Conservation (phyloP, 2,329 filamentous ascomycete species). For the Arthrobotrys entomopaga region DNA sequence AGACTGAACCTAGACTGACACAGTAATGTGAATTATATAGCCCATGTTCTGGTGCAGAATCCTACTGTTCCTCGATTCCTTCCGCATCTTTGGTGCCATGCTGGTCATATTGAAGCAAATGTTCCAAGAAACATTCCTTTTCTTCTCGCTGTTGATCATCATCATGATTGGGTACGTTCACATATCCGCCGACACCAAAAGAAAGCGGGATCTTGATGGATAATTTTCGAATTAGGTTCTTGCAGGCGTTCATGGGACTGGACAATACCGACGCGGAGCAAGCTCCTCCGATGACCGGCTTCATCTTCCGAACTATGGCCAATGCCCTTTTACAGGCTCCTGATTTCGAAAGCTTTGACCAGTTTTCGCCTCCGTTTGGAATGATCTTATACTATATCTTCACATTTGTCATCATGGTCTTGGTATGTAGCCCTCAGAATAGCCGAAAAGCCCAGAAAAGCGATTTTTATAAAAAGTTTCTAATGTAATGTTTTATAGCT, state of each 20-base stretch:
- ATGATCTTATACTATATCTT: conserved; percentile 97
- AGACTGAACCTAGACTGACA: background rate
- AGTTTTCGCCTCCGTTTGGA: conserved; percentile 91
- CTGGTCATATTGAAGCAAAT: conserved; percentile 84
- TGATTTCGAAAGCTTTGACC: conserved; percentile 87
- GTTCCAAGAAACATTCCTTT: conserved; percentile 68
- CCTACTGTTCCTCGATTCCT: conserved; percentile 87
- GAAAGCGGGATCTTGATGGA: background rate
- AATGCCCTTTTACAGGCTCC: conserved; percentile 92
- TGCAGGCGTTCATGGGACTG: conserved; percentile 93
- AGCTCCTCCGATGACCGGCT: conserved; percentile 72
- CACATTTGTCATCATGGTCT: conserved; percentile 94
- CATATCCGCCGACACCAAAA: background rate
- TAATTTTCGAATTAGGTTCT: conserved; percentile 68
- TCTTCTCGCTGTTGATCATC: conserved; percentile 88
- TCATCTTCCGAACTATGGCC: conserved; percentile 83
- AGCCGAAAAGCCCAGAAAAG: no score
- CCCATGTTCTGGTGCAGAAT: conserved; percentile 98
- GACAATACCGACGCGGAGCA: conserved; percentile 70
- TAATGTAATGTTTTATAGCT: conserved; percentile 16
- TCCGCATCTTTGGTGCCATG: conserved; percentile 98
- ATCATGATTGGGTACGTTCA: conserved; percentile 72
- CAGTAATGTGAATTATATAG: conserved; percentile 5
- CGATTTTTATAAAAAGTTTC: background rate
- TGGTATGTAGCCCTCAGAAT: conserved; percentile 62